Evolutionary conservation across 805 yeast species (phyloP).

Genomic region (Pichia occidentalis): DNA sequence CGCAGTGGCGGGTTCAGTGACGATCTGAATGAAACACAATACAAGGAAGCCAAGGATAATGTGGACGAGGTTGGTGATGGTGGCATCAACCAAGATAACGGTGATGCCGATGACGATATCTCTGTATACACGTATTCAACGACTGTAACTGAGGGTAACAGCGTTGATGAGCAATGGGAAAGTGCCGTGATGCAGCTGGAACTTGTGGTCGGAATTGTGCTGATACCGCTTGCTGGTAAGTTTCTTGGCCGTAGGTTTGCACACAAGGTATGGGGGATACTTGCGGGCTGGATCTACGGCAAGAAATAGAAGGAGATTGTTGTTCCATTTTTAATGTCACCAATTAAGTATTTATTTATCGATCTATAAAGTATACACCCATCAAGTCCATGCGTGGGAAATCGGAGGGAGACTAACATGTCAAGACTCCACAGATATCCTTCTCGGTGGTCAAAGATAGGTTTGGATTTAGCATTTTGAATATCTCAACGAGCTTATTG

Average conservation of each 20-base stretch:
- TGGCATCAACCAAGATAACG: constrained; percentile 9
- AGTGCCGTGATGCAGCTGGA: constrained; percentile 55
- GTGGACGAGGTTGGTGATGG: neutral
- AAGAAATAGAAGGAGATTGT: constrained; percentile 1
- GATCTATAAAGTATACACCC: too few species aligned
- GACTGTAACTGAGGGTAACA: constrained; percentile 18
- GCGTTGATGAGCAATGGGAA: constrained; percentile 71
- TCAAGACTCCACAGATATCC: constrained; percentile 3
- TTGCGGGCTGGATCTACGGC: constrained; percentile 21
- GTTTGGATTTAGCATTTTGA: constrained; percentile 20
- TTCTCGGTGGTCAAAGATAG: constrained; percentile 13
- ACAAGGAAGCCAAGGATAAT: neutral
- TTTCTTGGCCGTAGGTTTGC: constrained; percentile 59
- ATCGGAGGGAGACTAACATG: too few species aligned
- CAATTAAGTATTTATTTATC: too few species aligned
- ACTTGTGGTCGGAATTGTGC: constrained; percentile 49
- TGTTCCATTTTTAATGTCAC: constrained; percentile 6
- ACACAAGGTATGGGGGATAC: constrained; percentile 28
- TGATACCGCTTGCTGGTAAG: constrained; percentile 63
- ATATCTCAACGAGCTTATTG: constrained; percentile 25
- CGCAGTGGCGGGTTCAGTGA: too few species aligned
- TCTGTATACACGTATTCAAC: constrained; percentile 30
- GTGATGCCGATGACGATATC: constrained; percentile 14
- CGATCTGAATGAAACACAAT: neutral
- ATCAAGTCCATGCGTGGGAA: too few species aligned